Base-by-base conservation (phyloP, 2,329 filamentous ascomycete genomes). In the Cladosporium sp. region DNA sequence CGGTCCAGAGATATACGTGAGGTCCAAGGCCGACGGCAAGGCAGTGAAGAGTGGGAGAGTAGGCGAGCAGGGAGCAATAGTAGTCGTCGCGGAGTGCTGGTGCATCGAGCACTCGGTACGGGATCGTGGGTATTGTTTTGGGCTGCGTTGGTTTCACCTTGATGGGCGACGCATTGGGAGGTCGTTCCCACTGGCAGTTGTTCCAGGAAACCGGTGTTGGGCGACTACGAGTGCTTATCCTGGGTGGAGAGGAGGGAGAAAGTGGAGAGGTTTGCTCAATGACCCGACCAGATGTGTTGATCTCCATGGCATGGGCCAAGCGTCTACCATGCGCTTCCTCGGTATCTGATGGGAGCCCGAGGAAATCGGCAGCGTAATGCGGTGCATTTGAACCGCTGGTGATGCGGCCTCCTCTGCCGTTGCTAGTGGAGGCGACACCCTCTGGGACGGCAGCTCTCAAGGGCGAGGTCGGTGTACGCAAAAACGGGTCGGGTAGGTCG, bases 1-100 rank as follows among this genome's bases (percentile, higher is more conserved):
- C 92, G 0, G 91, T 93, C 94, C 93, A 99, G 4, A 90, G 83
- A 71, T 96, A 97, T 4, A 99, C 82, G 35, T 86, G 79, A 55
- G 87, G 85, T 0, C 87, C 87, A 13, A 97, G 79, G 0, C 90
- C 93, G 17, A 97, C 90, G 17, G 91, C 93, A 15, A 99, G 80
- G 13, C 87, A 89, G 54, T 88, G 83, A 51, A 85, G 83, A 7
- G 83, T 88, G 39, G 81, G 73, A 0, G 88, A 96, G 71, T 96
- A 97, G 9, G 94, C 91, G 55, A 99, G 80, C 2, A 92, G 81
- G 0, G 92, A 94, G 74, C 91, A 97, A 71, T 99, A 99, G 71
- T 92, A 99, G 72, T 99, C 93, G 66, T 97, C 91, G 57, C 91
- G 85, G n/a, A 97, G 78, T 52, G 85, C 84, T 2, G 92, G 91